A percentile compares a stretch with the other conserved stretches of the same genome.
phyloP scores from a whole-genome alignment of 108 stramenopile species.

The Nitzschia palea region DNA sequence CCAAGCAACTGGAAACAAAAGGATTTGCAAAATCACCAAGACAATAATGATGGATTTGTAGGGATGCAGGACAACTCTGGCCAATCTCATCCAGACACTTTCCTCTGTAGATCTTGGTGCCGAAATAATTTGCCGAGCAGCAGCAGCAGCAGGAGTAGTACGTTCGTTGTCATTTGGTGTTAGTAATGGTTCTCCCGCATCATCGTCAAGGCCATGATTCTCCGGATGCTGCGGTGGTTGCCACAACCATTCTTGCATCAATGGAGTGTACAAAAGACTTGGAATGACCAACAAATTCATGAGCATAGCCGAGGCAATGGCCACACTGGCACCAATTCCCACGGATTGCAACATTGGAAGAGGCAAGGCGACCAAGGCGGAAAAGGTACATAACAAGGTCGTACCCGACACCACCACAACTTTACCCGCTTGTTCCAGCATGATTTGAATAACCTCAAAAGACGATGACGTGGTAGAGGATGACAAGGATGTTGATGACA shows the following conservation, averaged over 20 bases:
- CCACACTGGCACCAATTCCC: slow-evolving; percentile 29
- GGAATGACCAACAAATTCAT: slow-evolving; percentile 30
- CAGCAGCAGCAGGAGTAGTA: too few species aligned
- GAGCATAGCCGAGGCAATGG: slow-evolving; percentile 15
- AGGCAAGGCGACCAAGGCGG: slow-evolving; percentile 25
- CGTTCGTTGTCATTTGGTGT: too few species aligned
- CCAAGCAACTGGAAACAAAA: slow-evolving; percentile 16
- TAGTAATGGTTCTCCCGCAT: too few species aligned
- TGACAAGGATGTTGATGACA: neutral
- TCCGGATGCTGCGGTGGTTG: too few species aligned
- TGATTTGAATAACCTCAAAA: neutral
- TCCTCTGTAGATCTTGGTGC: too few species aligned
- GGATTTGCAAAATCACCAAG: slow-evolving; percentile 8
- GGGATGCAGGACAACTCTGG: slow-evolving; percentile 10
- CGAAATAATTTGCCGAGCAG: too few species aligned
- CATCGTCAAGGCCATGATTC: too few species aligned
- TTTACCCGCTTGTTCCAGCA: slow-evolving; percentile 23
- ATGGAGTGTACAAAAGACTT: slow-evolving; percentile 20
- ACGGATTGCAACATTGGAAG: slow-evolving; percentile 20
- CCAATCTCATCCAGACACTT: slow-evolving; percentile 13
- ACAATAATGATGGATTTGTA: slow-evolving; percentile 19
- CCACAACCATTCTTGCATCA: neutral
- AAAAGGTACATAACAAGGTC: slow-evolving; percentile 31
- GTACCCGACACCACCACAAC: slow-evolving; percentile 23
- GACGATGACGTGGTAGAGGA: neutral